phyloP scores from a whole-genome alignment of 2,329 filamentous ascomycete species.

The Diaporthe sp. region DNA sequence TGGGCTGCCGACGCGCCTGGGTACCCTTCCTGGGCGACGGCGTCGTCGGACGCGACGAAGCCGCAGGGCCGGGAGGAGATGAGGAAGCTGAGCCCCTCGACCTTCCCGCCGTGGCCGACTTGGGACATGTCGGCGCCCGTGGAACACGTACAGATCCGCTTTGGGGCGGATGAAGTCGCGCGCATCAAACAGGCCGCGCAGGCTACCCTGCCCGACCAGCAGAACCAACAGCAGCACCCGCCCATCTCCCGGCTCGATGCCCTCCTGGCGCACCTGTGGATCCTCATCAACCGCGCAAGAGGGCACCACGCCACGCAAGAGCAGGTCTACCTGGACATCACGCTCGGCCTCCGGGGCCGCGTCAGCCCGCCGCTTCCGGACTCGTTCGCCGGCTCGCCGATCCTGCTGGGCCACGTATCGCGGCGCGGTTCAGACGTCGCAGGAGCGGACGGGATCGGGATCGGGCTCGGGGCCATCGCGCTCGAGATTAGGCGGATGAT shows the following conservation, averaged over 20 bases:
- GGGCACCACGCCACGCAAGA: constrained; percentile 45
- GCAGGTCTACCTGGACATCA: constrained; percentile 56
- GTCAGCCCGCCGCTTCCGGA: constrained; percentile 56
- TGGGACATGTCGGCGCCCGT: constrained; percentile 56
- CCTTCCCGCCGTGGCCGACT: constrained; percentile 56
- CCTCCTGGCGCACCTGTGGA: constrained; percentile 62
- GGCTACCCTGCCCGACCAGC: constrained; percentile 21
- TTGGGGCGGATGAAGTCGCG: constrained; percentile 53
- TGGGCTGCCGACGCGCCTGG: constrained; percentile 54
- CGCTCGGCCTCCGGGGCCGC: constrained; percentile 57
- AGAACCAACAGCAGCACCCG: neutral
- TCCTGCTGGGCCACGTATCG: constrained; percentile 55
- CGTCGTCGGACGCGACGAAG: constrained; percentile 47
- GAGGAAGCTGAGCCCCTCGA: constrained; percentile 48
- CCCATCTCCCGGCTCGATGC: constrained; percentile 60
- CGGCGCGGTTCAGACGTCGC: constrained; percentile 32
- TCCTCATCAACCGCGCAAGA: constrained; percentile 58
- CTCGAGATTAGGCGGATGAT: constrained; percentile 53
- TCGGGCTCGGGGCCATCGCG: constrained; percentile 46
- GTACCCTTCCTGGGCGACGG: constrained; percentile 48
- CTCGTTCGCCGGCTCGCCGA: constrained; percentile 60
- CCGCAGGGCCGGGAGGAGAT: constrained; percentile 33
- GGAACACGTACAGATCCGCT: constrained; percentile 53
- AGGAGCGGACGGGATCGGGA: neutral
- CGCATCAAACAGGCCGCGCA: constrained; percentile 50